phyloP scores from a whole-genome alignment of 768 basidiomycete genomes.

The Psilocybe tampanensis region DNA sequence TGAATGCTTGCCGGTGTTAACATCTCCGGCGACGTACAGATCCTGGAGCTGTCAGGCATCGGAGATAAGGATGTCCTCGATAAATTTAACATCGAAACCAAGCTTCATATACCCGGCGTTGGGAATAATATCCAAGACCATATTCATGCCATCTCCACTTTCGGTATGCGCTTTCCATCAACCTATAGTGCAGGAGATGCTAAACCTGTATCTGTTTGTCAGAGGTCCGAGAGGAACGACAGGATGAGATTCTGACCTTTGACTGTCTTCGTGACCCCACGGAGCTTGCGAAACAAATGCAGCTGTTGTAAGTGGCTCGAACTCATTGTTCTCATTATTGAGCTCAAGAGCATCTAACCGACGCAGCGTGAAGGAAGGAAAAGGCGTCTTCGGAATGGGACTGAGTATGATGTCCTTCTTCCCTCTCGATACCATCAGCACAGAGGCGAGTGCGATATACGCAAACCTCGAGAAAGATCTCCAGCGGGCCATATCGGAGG shows the following conservation, averaged over 20 bases:
- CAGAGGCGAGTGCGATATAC: neutral
- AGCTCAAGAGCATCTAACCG: too few species aligned
- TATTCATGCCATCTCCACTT: neutral
- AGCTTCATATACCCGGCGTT: constrained; percentile 1
- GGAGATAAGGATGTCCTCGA: neutral
- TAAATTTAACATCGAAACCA: neutral
- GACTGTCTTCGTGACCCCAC: neutral
- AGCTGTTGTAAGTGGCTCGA: neutral
- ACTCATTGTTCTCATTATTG: neutral
- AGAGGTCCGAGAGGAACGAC: constrained; percentile 1
- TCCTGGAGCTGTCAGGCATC: constrained; percentile 1
- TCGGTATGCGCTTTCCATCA: neutral
- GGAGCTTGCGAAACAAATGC: neutral
- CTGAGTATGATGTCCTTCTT: constrained; percentile 4
- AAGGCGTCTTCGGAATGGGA: constrained; percentile 1
- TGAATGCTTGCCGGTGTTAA: neutral
- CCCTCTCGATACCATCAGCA: neutral
- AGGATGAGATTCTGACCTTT: neutral
- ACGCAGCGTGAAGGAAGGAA: neutral
- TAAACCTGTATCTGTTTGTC: neutral
- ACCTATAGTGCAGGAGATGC: neutral
- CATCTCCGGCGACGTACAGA: neutral
- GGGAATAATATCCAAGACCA: constrained; percentile 5
- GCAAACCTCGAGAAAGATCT: neutral
- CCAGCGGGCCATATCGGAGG: neutral